Evolutionary conservation across 2,329 filamentous ascomycete species (phyloP).

Genomic region (Aspergillus sergii): DNA sequence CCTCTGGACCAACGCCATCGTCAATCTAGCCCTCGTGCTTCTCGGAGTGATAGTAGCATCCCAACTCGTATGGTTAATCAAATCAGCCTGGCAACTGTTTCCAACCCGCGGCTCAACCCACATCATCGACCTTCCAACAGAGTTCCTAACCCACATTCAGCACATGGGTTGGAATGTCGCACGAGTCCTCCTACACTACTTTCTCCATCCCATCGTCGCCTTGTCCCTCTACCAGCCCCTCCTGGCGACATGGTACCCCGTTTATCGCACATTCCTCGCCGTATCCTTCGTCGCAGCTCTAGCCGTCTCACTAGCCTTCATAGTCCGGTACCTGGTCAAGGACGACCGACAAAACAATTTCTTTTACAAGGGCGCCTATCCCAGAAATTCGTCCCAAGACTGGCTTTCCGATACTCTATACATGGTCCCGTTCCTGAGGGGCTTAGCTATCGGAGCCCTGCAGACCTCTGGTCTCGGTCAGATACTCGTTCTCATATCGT

Average conservation of each 20-base stretch:
- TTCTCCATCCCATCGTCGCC: slow-evolving; percentile 11
- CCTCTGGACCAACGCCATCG: slow-evolving; percentile 16
- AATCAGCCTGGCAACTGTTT: slow-evolving; percentile 7
- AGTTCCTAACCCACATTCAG: slow-evolving; percentile 5
- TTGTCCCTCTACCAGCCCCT: slow-evolving; percentile 14
- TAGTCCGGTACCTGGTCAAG: slow-evolving; percentile 1
- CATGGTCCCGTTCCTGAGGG: slow-evolving; percentile 12
- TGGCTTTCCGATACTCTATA: slow-evolving; percentile 12
- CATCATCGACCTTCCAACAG: background rate
- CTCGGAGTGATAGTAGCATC: slow-evolving; percentile 2
- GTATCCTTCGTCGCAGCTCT: slow-evolving; percentile 5
- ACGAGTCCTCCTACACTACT: slow-evolving; percentile 13
- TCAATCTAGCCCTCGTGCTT: slow-evolving; percentile 14
- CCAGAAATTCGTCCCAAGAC: background rate
- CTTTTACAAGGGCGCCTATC: background rate
- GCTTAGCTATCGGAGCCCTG: slow-evolving; percentile 13
- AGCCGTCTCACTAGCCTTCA: background rate
- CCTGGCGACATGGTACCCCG: slow-evolving; percentile 2
- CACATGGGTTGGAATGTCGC: slow-evolving; percentile 12
- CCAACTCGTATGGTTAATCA: background rate
- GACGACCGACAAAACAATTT: background rate
- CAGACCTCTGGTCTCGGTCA: slow-evolving; percentile 12
- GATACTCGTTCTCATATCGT: slow-evolving; percentile 6
- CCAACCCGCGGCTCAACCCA: background rate
- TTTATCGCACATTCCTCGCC: slow-evolving; percentile 11